Base-by-base conservation (phyloP, 2,329 filamentous ascomycete species). In the Celoporthe dispersa region DNA sequence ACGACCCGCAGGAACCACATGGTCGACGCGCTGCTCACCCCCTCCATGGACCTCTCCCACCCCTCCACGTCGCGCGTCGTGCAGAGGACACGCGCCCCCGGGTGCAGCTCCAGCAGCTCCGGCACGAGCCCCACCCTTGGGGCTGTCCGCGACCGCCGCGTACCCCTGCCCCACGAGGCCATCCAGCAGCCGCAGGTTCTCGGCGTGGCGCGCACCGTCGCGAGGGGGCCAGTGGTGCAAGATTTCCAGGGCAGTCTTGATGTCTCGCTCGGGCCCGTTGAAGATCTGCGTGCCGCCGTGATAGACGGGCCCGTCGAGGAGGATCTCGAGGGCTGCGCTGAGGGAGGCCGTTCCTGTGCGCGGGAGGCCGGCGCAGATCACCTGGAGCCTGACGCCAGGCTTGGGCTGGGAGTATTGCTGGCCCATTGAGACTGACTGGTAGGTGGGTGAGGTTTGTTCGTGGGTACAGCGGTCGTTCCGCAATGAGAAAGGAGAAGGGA, bases 51-150 rank as follows among this genome's bases (percentile, higher is more conserved):
- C 71, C 74, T 75, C 79, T 79, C 81, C 81, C 81, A 82, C 3
- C 78, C 77, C 48, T 74, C 74, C 59, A 79, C 75, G 69, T 81
- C 78, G 64, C 81, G 77, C 1, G 79, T 81, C 19, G 82, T 84
- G 71, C 79, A 81, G 67, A 87, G 81, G 39, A 86, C 83, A 66
- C 82, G 80, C 25, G 85, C 84, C 51, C 85, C 80, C 0, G 85
- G 85, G 73, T 84, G 86, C 44, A 85, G 75, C 51, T 81, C 79
- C 75, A 86, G 76, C 67, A 86, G 78, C 71, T 86, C 83, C 55
- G 81, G 80, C 28, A 78, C 80, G 22, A 86, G 79, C 28, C 80
- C 75, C 44, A 73, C 78, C 4, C 80, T 79, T 79, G 1, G 84
- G 84, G 39, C 80, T 76, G 74, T 87, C 85, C 76, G 80, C 79